Percentiles rank a stretch among this genome's conserved stretches.
phyloP scores from a whole-genome alignment of 805 yeast genomes.

The Ogataea salicorniae region DNA sequence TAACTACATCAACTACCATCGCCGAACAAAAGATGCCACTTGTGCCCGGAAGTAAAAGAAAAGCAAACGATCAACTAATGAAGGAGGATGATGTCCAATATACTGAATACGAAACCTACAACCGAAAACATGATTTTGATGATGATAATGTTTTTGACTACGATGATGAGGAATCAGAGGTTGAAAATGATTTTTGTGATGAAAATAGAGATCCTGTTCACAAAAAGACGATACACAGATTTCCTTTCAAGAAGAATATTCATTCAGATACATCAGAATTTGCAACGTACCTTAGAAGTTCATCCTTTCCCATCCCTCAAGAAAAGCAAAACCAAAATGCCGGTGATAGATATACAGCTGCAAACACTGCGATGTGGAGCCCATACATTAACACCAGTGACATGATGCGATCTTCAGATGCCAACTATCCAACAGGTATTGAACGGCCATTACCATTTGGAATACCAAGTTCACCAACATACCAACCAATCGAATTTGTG shows the following conservation, averaged over 20 bases:
- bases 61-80: not conserved
- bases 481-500: slow-evolving; percentile 8
- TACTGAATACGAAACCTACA: not conserved
- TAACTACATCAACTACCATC: not conserved
- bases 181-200: not conserved
- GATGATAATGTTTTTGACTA: slow-evolving; percentile 3
- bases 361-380: not conserved
- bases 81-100: not conserved
- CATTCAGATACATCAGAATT: slow-evolving; percentile 15
- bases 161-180: slow-evolving; percentile 1
- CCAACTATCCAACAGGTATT: not conserved
- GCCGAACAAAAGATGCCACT: not conserved
- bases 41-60: not conserved
- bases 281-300: slow-evolving; percentile 7
- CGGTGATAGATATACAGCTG: not conserved
- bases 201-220: slow-evolving; percentile 1
- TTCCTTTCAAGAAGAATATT: slow-evolving; percentile 1
- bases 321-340: slow-evolving; percentile 1
- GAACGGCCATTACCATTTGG: slow-evolving; percentile 22
- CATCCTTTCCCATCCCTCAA: slow-evolving; percentile 6
- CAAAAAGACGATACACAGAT: slow-evolving; percentile 29
- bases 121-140: not conserved
- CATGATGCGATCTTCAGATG: slow-evolving; percentile 1
- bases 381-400: not conserved
- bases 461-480: slow-evolving; percentile 34